Evolutionary conservation across 306 rosid species (phyloP), one percentile per base, ranked within the genome.

Genomic region (Lagenaria siceraria): DNA sequence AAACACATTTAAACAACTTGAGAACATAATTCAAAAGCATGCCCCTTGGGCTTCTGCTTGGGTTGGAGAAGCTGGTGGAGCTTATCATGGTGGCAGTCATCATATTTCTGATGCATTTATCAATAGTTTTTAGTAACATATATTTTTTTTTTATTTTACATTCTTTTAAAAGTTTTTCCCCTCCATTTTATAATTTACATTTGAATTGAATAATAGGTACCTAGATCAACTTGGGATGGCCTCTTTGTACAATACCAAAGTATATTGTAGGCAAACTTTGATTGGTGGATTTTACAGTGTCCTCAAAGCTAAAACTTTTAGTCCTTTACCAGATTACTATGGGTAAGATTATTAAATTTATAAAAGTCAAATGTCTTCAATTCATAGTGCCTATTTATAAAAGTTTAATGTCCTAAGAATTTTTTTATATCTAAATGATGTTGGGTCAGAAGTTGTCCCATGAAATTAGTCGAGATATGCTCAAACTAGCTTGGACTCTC

Each of bases 31-130:
- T 77, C n/a, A 85, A 51, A 80, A 63, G 64, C 38, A 88, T 36
- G 96, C 95, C 12, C 93, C 93, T 83, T 81, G 11, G 25, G 3
- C 59, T 53, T 19, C 84, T 64, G 88, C 92, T 60, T 93, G 98
- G 98, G 93, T 93, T 63, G 98, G 97, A 55, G 98, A 93, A 90
- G 85, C 98, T n/a, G 98, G 98, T 55, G 98, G 98, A n/a, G 97
- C 95, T 73, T 93, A 35, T 84, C 91, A 93, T 74, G 91, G 97
- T 40, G 97, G 97, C 0, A 89, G 96, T 52, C 90, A 58, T 77
- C 8, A 85, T 73, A 88, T 93, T 77, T 93, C 97, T 31, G 79
- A 89, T 84, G 80, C 92, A 73, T 91, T 86, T 84, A 78, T 93
- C 59, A 65, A 91, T 84, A 89, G 98, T 42, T 36, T 36, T 36